Evolutionary conservation across 169 alveolate genomes (phyloP).

Genomic region (Eimeria sp.): DNA sequence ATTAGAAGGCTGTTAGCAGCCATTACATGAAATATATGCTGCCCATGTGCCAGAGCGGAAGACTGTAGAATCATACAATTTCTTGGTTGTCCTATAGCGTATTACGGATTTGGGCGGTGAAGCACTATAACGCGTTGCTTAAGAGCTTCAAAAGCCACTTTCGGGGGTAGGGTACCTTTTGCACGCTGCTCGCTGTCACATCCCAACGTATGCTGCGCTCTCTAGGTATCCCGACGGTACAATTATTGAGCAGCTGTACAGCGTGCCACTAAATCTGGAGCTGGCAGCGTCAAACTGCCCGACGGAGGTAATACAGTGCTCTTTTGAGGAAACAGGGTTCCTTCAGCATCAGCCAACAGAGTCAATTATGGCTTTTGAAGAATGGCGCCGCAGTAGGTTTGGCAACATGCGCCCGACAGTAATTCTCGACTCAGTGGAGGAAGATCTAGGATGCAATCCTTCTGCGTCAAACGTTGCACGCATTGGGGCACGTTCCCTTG

Average conservation of each 20-base stretch:
- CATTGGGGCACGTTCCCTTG: neutral
- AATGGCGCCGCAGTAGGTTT: constrained; percentile 60
- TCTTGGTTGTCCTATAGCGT: neutral
- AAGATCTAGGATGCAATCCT: neutral
- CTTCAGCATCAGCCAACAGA: constrained; percentile 66
- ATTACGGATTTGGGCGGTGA: neutral
- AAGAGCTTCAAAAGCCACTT: neutral
- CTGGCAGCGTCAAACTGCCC: constrained; percentile 30
- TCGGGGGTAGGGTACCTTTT: neutral
- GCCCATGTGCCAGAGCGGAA: neutral
- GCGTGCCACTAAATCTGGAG: constrained; percentile 64
- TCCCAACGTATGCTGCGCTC: neutral
- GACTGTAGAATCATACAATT: neutral
- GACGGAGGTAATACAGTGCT: constrained; percentile 44
- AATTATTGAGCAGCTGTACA: constrained; percentile 46
- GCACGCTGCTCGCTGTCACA: neutral
- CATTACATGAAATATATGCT: neutral
- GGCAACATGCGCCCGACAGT: constrained; percentile 70
- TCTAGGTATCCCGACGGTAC: constrained; percentile 68
- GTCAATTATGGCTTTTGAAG: constrained; percentile 60
- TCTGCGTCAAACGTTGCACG: neutral
- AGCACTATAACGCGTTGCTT: neutral
- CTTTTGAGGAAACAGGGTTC: constrained; percentile 63
- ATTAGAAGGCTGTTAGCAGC: neutral
- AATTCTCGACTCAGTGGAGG: neutral